Conservation (phyloP, 2,329 filamentous ascomycete species). For the Neodidymelliopsis sp. region DNA sequence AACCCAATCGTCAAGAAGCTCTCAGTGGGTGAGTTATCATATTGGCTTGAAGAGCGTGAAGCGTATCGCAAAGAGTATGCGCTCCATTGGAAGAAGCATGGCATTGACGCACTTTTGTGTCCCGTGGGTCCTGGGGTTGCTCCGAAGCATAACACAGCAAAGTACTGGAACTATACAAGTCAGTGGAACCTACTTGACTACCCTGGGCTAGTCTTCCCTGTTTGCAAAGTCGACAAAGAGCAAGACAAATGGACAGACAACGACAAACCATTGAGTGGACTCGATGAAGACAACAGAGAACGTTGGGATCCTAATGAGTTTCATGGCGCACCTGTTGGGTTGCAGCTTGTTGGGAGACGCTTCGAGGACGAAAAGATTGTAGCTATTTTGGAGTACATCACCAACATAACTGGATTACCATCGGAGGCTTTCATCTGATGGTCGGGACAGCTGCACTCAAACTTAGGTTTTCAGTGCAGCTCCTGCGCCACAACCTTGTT, state of each 20-base stretch:
- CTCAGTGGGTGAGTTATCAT: slow-evolving; percentile 53
- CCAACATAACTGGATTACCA: slow-evolving; percentile 36
- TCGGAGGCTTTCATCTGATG: slow-evolving; percentile 40
- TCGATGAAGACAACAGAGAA: slow-evolving; percentile 58
- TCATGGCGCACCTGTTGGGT: slow-evolving; percentile 57
- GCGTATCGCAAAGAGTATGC: slow-evolving; percentile 56
- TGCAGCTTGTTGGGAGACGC: slow-evolving; percentile 63
- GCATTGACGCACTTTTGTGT: slow-evolving; percentile 68
- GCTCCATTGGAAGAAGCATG: slow-evolving; percentile 51
- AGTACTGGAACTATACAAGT: slow-evolving; percentile 70
- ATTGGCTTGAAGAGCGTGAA: slow-evolving; percentile 53
- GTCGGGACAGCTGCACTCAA: background rate
- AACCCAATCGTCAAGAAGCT: slow-evolving; percentile 58
- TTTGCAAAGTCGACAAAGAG: slow-evolving; percentile 50
- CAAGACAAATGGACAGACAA: slow-evolving; percentile 51
- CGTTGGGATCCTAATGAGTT: slow-evolving; percentile 59
- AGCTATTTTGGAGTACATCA: slow-evolving; percentile 48
- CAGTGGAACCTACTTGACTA: slow-evolving; percentile 76
- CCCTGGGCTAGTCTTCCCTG: slow-evolving; percentile 68
- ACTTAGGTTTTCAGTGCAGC: background rate
- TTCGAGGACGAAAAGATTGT: slow-evolving; percentile 64
- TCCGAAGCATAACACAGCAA: slow-evolving; percentile 61
- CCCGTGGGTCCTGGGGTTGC: slow-evolving; percentile 65
- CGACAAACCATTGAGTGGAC: slow-evolving; percentile 50
- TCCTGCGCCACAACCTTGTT: no score